Base-by-base conservation (phyloP, 108 stramenopile species). In the Cyclostephanos invisitatus region DNA sequence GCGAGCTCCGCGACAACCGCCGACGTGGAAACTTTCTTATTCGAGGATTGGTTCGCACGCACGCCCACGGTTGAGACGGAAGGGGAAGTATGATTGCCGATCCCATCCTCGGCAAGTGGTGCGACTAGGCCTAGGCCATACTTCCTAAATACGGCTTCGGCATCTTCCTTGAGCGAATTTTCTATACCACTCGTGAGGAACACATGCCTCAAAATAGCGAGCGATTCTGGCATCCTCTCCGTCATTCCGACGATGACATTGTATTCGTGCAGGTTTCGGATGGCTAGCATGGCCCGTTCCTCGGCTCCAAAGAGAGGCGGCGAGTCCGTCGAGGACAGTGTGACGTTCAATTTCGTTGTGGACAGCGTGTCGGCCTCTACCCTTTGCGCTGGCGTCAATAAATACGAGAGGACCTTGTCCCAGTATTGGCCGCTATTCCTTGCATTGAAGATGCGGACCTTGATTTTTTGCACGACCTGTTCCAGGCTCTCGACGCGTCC, bases 221-320 rank as follows among this genome's bases (percentile, higher is more conserved):
- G 70, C 12, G 83, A 82, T 42, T 82, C 58, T 4, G 58, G 21
- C 84, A 87, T 85, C 7, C 65, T 61, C 66, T 87, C 87, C 14
- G 83, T 77, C 67, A 83, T 73, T 5, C 87, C 84, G 51, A 87
- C 55, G 8, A 85, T 75, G 27, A 73, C 77, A 50, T 78, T 80
- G 49, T 87, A 82, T 27, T 81, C 49, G 15, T 77, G 11, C 60
- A 87, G 58, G 60, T 87, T 87, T n/a, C 70, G 32, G 14, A 80
- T 64, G 11, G 63, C 67, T 21, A 72, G 29, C 24, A 62, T 35
- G 3, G 73, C 70, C 35, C 67, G 54, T n/a, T 73, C 24, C 44
- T 74, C 77, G 21, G 67, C 62, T 15, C 47, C 17, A 15, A 17
- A 57, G 24, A 29, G 28, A 1, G 56, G 29, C 0, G 29, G 12